These are phyloP conservation scores for Triangularia setosa DNA, from an alignment of 2,329 filamentous ascomycete species.

Conservation along the genomic window DNA sequence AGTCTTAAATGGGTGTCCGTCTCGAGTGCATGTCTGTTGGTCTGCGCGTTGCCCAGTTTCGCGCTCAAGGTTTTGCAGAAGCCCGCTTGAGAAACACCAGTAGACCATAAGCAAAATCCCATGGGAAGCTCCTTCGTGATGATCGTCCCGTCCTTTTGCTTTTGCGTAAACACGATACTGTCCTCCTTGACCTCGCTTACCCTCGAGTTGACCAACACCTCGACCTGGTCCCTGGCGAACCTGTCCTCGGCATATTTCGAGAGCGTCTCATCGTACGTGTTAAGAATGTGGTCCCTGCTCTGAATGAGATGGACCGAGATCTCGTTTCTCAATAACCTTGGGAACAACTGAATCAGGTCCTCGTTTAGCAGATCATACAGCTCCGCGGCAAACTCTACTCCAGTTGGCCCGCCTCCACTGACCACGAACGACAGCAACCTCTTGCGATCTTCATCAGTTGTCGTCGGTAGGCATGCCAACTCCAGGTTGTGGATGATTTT, in stretches of 20 bases:
- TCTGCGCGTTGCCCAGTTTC: conserved; percentile 73
- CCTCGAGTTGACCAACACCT: conserved; percentile 86
- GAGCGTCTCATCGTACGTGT: conserved; percentile 94
- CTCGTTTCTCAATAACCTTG: conserved; percentile 87
- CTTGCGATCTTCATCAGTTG: conserved; percentile 78
- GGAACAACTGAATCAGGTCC: conserved; percentile 79
- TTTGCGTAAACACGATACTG: conserved; percentile 85
- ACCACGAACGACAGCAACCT: conserved; percentile 93
- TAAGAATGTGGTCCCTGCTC: conserved; percentile 88
- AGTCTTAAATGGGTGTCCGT: conserved; percentile 91
- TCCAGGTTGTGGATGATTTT: conserved; percentile 87
- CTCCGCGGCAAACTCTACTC: conserved; percentile 96
- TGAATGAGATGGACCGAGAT: conserved; percentile 98
- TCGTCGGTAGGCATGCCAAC: conserved; percentile 87
- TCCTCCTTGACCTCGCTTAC: conserved; percentile 84
- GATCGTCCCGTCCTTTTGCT: conserved; percentile 64
- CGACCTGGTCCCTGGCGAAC: conserved; percentile 86
- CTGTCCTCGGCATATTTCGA: conserved; percentile 88
- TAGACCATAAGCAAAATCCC: conserved; percentile 97
- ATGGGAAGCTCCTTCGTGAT: conserved; percentile 92
- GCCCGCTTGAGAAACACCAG: conserved; percentile 82
- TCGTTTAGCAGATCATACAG: conserved; percentile 96
- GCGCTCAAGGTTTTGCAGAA: conserved; percentile 72
- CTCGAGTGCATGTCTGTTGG: conserved; percentile 86
- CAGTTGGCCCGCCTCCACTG: conserved; percentile 90